Evolutionary conservation across 768 basidiomycete genomes (phyloP).

Genomic region (Agaricus blazei): DNA sequence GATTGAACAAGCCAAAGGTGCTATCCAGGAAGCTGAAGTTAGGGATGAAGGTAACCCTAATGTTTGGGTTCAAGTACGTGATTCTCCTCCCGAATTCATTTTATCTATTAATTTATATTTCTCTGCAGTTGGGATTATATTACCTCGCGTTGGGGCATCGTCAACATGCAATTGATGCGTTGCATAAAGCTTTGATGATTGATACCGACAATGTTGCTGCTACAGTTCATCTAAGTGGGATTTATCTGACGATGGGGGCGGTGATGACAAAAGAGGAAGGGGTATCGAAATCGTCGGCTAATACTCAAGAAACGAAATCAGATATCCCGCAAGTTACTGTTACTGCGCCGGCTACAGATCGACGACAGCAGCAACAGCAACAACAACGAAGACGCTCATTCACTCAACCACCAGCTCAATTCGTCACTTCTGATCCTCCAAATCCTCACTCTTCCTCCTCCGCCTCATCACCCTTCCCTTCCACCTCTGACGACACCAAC

Average conservation of each 20-base stretch:
- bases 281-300: no score
- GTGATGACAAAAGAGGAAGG: no score
- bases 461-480: constrained; percentile 6
- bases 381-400: background rate
- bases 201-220: constrained; percentile 75
- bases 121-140: constrained; percentile 65
- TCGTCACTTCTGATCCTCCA: background rate
- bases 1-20: constrained; percentile 83
- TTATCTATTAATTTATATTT: background rate
- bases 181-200: constrained; percentile 88
- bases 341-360: constrained; percentile 16
- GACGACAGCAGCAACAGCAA: constrained; percentile 12
- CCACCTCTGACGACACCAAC: constrained; percentile 2
- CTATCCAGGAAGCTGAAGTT: constrained; percentile 94
- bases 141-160: constrained; percentile 53
- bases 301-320: no score
- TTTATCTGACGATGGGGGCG: constrained; percentile 46
- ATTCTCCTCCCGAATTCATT: background rate
- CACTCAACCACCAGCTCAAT: constrained; percentile 2
- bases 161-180: constrained; percentile 64
- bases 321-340: no score
- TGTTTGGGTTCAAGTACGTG: constrained; percentile 89
- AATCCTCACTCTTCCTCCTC: background rate
- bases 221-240: constrained; percentile 68
- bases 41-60: constrained; percentile 80